Base-by-base conservation (phyloP, 257 asterid genomes). In the Nicotiana paniculata region DNA sequence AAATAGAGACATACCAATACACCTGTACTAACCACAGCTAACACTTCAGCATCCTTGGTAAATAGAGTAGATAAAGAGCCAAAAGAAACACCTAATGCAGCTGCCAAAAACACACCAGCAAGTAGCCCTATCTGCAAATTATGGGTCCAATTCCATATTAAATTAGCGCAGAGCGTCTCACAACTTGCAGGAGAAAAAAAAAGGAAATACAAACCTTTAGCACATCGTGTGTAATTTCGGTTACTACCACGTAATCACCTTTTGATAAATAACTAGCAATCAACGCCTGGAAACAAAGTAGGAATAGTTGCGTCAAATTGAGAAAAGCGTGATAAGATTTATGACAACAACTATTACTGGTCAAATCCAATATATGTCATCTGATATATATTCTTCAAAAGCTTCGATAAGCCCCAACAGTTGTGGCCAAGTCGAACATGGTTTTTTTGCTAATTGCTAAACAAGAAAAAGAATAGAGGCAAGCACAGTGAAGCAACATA, bases 251-350 rank as follows among this genome's bases (percentile, higher is more conserved):
- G 68, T 92, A 91, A 86, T 95, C 95, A 15, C 92, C 89, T 86
- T 91, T 87, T 26, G 99, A 91, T 79, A 87, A 62, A 84, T 93
- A 91, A 85, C 93, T 90, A 79, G 99, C 98, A 85, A 95, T 85
- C 87, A 95, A 84, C 81, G 98, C 94, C 99, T 95, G 85, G 9
- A 51, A 75, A 78, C 58, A 77, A 81, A 78, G 26, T 61, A 82
- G 39, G 82, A 54, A 57, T 3, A 72, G 37, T 77, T 21, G 28
- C 3, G 61, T 46, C 84, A 80, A 48, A 80, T 17, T 21, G 77
- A 18, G n/a, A 18, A 57, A 69, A 32, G 28, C 4, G 24, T 26
- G 63, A 28, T 32, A 39, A 28, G 58, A 74, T 74, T 58, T 57
- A 48, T 39, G 72, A 24, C 28, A 79, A 13, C 82, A 79, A 51